Evolutionary conservation across 2,329 filamentous ascomycete species (phyloP).

Genomic region (Atkinsonella hypoxylon): DNA sequence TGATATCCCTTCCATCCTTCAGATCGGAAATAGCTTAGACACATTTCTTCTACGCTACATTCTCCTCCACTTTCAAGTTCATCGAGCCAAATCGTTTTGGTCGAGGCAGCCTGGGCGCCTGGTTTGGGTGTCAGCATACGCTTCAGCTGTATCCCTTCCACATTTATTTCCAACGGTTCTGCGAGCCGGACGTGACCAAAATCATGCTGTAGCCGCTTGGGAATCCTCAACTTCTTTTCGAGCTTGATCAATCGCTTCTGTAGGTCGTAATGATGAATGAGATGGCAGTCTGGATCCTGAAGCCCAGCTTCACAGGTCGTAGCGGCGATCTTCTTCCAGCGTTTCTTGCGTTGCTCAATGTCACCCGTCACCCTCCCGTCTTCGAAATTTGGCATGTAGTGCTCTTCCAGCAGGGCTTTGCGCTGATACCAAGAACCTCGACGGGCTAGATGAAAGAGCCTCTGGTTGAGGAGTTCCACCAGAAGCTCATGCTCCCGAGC

Average conservation of each 20-base stretch:
- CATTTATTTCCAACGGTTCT: slow-evolving; percentile 61
- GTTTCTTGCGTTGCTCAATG: slow-evolving; percentile 52
- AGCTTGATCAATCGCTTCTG: slow-evolving; percentile 90
- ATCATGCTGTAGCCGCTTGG: slow-evolving; percentile 79
- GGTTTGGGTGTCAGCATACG: slow-evolving; percentile 35
- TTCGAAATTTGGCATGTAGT: slow-evolving; percentile 67
- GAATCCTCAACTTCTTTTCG: slow-evolving; percentile 71
- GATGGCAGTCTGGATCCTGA: slow-evolving; percentile 77
- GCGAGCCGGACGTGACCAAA: slow-evolving; percentile 75
- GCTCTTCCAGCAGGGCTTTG: slow-evolving; percentile 86
- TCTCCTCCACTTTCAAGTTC: slow-evolving; percentile 55
- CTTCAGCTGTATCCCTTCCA: slow-evolving; percentile 69
- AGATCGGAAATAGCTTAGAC: slow-evolving; percentile 69
- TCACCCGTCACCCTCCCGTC: slow-evolving; percentile 26
- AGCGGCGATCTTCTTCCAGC: slow-evolving; percentile 69
- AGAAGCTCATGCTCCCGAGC: slow-evolving; percentile 63
- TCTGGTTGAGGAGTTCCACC: slow-evolving; percentile 63
- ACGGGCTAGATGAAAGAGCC: slow-evolving; percentile 72
- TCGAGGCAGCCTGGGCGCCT: slow-evolving; percentile 32
- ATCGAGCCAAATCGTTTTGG: slow-evolving; percentile 83
- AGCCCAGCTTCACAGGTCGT: slow-evolving; percentile 76
- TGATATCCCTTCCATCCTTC: slow-evolving; percentile 93
- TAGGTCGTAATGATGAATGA: slow-evolving; percentile 88
- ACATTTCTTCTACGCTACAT: slow-evolving; percentile 90
- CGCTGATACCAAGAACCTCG: slow-evolving; percentile 92